These are phyloP conservation scores for Rhypophila decipiens DNA, from an alignment of 495 filamentous ascomycete species.

Conservation along the genomic window DNA sequence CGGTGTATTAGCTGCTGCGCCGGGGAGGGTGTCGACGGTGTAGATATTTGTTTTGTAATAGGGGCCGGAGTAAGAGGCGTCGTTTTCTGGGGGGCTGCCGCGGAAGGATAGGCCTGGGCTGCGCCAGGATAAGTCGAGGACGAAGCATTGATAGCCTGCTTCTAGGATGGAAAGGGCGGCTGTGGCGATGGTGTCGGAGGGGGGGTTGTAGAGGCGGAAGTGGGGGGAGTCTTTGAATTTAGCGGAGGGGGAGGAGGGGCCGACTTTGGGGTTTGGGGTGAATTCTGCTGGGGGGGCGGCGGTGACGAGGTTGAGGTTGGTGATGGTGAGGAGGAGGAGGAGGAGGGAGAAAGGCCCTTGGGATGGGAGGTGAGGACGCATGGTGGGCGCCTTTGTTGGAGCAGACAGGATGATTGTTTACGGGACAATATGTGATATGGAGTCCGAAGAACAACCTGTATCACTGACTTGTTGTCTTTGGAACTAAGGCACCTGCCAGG, in stretches of 20 bases:
- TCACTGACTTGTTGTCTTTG: too few relatives aligned
- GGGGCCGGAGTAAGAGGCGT: conserved; percentile 26
- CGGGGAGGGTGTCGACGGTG: conserved; percentile 24
- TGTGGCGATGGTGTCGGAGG: conserved; percentile 20
- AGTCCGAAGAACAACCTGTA: too few relatives aligned
- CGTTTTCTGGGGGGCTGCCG: too few relatives aligned
- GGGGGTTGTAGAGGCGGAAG: conserved; percentile 35
- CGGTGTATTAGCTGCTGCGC: conserved; percentile 36
- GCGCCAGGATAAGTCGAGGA: conserved; percentile 35
- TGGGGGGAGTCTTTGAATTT: conserved; percentile 38
- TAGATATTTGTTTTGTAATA: conserved; percentile 43
- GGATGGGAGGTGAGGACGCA: too few relatives aligned
- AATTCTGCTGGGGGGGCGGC: conserved; percentile 27
- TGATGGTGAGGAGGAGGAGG: too few relatives aligned
- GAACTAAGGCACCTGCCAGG: too few relatives aligned
- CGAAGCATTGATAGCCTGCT: conserved; percentile 39
- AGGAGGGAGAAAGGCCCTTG: too few relatives aligned
- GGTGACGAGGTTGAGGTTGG: too few relatives aligned
- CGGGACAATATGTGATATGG: too few relatives aligned
- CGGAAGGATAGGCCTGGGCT: conserved; percentile 34
- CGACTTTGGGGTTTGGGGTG: conserved; percentile 32
- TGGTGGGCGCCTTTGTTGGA: too few relatives aligned
- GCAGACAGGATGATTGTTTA: too few relatives aligned
- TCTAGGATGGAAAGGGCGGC: conserved; percentile 30
- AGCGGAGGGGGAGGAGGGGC: conserved; percentile 29